A percentile compares a stretch with the other conserved stretches of the same genome.
phyloP scores from a whole-genome alignment of 768 basidiomycete genomes.

The Pisolithus orientalis region DNA sequence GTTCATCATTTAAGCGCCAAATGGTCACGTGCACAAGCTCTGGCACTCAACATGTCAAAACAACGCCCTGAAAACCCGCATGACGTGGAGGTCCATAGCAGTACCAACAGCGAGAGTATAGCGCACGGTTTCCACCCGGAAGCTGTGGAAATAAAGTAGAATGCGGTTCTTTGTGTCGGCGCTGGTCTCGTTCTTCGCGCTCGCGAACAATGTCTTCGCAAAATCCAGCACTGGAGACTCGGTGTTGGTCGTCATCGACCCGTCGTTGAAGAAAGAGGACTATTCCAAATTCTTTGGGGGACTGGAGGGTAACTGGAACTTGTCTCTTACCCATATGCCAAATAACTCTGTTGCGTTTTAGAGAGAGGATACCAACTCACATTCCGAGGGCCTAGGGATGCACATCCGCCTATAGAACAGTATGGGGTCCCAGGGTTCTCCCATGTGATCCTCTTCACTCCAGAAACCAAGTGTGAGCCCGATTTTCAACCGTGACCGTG shows the following conservation, averaged over 20 bases:
- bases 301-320: conserved; percentile 51
- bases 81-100: not conserved
- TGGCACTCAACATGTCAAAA: too few species aligned
- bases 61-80: not conserved
- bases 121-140: too few species aligned
- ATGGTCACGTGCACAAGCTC: too few species aligned
- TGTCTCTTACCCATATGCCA: not conserved
- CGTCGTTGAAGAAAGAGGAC: conserved; percentile 52
- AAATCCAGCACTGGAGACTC: conserved; percentile 77
- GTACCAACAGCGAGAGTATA: not conserved
- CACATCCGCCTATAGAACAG: conserved; percentile 55
- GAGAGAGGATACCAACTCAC: conserved; percentile 82
- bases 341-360: conserved; percentile 23
- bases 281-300: conserved; percentile 82
- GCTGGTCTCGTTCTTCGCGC: conserved; percentile 23
- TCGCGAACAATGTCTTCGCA: conserved; percentile 31
- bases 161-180: conserved; percentile 26
- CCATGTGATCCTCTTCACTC: conserved; percentile 83
- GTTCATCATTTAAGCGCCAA: too few species aligned
- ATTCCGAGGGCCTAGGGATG: conserved; percentile 78
- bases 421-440: conserved; percentile 72
- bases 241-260: conserved; percentile 82
- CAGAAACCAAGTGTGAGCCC: conserved; percentile 72
- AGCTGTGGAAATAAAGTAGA: not conserved
- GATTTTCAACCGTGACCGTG: not conserved